Base-by-base conservation (phyloP, 352 stramenopile genomes). In the Phytophthora fragariae region DNA sequence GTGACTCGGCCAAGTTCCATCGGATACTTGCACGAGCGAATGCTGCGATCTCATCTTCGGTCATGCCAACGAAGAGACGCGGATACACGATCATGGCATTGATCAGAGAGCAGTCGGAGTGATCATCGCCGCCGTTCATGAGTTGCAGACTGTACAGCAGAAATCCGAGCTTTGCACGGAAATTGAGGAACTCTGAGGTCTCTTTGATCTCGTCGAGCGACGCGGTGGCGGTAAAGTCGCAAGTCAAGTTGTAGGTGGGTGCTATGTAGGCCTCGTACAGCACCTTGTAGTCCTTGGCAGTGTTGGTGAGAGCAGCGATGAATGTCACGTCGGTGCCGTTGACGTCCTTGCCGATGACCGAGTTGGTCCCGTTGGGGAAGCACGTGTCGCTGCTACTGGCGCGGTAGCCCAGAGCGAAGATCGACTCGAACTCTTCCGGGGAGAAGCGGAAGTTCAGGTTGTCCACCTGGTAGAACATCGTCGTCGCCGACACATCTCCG, bases 231-330 rank as follows among this genome's bases (percentile, higher is more conserved):
- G 37, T 17, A 12, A 3, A 17, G 37, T 49, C 62, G 6, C 33
- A 61, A 24, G 69, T 76, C 62, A 85, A 62, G 68, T 80, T 80
- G 76, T 82, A 72, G 21, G 44, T 73, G 3, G 80, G 80, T 1
- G 62, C 78, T 15, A 88, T 84, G 80, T 84, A 85, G 56, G 63
- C 14, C n/a, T 84, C 69, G 68, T 84, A 87, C 29, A 87, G 70
- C 41, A 76, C 44, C 54, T 76, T 79, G 72, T 75, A 83, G 76
- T 80, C 78, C 56, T 60, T 49, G 17, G 55, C 68, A 8, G 68
- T 81, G 11, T 39, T 52, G 14, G 39, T 53, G 46, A 86, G 63
- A 35, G 54, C 66, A 19, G 62, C 39, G 37, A 58, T 70, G 54
- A 83, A 57, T 31, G 73, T 85, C 4, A 83, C 68, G 64, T 80